phyloP scores from a whole-genome alignment of 805 yeast genomes.

The Kodamaea kaohsiungensis region DNA sequence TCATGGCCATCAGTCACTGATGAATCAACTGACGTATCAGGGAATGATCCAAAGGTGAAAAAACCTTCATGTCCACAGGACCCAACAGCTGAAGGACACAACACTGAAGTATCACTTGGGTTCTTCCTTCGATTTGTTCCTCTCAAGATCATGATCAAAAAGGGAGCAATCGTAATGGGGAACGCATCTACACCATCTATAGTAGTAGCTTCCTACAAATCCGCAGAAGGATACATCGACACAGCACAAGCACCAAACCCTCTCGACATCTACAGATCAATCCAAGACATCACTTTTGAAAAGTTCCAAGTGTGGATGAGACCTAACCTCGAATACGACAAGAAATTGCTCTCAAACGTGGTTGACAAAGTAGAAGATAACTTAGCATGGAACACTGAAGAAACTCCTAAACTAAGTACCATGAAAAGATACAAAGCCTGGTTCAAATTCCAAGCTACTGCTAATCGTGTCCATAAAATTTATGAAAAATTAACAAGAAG shows the following conservation, averaged over 20 bases:
- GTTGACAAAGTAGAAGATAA: background rate
- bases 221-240: constrained; percentile 61
- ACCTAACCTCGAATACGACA: constrained; percentile 68
- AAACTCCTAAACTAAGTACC: constrained; percentile 7
- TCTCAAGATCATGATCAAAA: constrained; percentile 54
- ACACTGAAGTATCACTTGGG: constrained; percentile 7
- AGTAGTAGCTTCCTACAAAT: constrained; percentile 58
- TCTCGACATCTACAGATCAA: constrained; percentile 58
- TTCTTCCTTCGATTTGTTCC: constrained; percentile 53
- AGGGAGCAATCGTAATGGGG: constrained; percentile 78
- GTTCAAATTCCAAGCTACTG: constrained; percentile 21
- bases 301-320: constrained; percentile 61
- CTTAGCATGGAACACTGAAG: background rate
- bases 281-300: constrained; percentile 45
- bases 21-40: background rate
- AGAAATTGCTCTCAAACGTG: constrained; percentile 3
- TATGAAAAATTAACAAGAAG: constrained; percentile 11
- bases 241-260: constrained; percentile 43
- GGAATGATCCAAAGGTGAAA: constrained; percentile 1
- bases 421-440: constrained; percentile 22
- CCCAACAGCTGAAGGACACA: background rate
- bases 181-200: constrained; percentile 76
- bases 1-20: background rate
- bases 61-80: background rate
- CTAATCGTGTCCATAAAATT: constrained; percentile 4